phyloP scores from a whole-genome alignment of 1,284 basidiomycete genomes.

The Baeospora myosura region DNA sequence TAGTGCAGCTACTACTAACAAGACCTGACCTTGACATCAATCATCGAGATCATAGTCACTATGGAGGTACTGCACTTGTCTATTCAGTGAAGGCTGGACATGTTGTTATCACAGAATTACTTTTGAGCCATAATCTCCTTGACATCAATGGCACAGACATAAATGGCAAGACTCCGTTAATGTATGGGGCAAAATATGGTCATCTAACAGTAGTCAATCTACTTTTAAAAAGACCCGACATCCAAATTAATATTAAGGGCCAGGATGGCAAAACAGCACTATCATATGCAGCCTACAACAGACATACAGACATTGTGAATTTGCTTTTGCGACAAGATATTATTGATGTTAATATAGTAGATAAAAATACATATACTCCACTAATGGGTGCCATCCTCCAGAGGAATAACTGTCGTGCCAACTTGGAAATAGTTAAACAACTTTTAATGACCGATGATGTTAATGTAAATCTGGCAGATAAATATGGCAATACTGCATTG shows the following conservation, averaged over 20 bases:
- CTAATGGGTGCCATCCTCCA: neutral
- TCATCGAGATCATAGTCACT: neutral
- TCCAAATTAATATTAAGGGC: neutral
- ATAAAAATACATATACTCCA: neutral
- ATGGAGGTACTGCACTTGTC: neutral
- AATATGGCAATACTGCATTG: slow-evolving; percentile 1
- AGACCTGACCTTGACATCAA: neutral
- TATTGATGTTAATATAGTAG: neutral
- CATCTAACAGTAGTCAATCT: slow-evolving; percentile 5
- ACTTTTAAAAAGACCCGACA: neutral
- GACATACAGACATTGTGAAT: neutral
- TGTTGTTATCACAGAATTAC: neutral
- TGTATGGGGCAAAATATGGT: slow-evolving; percentile 5
- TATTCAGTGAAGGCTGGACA: neutral
- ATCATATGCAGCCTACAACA: slow-evolving; percentile 1
- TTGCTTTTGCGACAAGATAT: neutral
- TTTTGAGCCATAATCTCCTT: neutral
- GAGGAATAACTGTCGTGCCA: no score
- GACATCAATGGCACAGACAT: neutral
- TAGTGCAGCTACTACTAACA: neutral
- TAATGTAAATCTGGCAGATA: neutral
- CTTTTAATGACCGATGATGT: neutral
- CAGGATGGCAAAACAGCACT: slow-evolving; percentile 1
- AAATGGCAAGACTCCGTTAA: slow-evolving; percentile 2
- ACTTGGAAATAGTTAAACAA: neutral